Evolutionary conservation across 345 rosid species (phyloP).

Genomic region (Eucalyptus caleyi): DNA sequence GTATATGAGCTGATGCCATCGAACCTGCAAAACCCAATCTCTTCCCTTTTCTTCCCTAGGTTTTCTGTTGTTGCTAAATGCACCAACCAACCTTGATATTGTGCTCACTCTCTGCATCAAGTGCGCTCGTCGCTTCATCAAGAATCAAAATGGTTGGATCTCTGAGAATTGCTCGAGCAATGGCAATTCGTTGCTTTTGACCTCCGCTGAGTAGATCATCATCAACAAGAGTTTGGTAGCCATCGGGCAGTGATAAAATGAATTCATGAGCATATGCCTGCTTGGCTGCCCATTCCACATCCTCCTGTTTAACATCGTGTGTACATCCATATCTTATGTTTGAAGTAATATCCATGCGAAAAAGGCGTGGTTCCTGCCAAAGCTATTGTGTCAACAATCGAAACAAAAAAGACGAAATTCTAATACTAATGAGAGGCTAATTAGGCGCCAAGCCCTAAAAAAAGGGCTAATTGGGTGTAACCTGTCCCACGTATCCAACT

Average conservation of each 20-base stretch:
- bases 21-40: not conserved
- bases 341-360: constrained; percentile 79
- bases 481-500: constrained; percentile 95
- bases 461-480: not conserved
- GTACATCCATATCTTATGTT: constrained; percentile 85
- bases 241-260: constrained; percentile 74
- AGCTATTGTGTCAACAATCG: not conserved
- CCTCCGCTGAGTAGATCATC: constrained; percentile 98
- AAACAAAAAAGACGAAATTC: not conserved
- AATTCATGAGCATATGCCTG: constrained; percentile 92
- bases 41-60: not conserved
- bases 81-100: constrained; percentile 54
- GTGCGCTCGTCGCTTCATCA: constrained; percentile 95
- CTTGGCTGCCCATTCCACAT: constrained; percentile 84
- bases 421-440: not conserved
- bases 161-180: constrained; percentile 91
- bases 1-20: not conserved
- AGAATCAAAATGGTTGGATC: constrained; percentile 85
- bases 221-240: constrained; percentile 77
- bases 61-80: not conserved
- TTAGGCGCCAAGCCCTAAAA: not conserved
- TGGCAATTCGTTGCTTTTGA: constrained; percentile 96
- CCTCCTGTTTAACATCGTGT: constrained; percentile 49
- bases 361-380: constrained; percentile 81
- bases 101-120: constrained; percentile 98